Conservation (phyloP, 805 yeast genomes). For the Blastobotrys chiropterorum region DNA sequence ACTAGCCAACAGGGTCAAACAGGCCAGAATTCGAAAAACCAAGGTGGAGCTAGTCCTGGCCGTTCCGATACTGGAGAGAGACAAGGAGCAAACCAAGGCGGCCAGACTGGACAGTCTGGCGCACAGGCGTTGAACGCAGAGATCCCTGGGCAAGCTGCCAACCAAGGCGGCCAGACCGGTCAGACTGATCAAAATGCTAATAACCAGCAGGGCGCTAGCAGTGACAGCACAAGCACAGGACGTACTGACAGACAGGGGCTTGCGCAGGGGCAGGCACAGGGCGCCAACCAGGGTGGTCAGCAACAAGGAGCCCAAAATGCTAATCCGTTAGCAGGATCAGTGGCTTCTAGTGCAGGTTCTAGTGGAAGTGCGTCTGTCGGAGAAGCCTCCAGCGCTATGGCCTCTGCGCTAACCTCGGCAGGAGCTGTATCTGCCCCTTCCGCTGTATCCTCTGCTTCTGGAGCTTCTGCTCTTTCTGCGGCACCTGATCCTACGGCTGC, state of each 20-base stretch:
- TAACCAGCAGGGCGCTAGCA: constrained; percentile 1
- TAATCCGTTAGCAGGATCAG: background rate
- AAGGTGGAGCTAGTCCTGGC: background rate
- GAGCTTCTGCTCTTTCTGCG: constrained; percentile 2
- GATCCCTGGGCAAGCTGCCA: constrained; percentile 3
- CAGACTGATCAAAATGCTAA: background rate
- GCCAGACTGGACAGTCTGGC: constrained; percentile 8
- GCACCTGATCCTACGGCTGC: no score
- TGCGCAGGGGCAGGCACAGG: background rate
- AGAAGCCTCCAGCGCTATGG: background rate
- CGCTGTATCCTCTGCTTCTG: constrained; percentile 9
- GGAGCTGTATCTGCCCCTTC: no score
- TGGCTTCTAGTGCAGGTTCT: no score
- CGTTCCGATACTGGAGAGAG: background rate
- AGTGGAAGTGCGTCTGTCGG: background rate
- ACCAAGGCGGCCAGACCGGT: constrained; percentile 1
- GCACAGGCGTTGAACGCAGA: constrained; percentile 2
- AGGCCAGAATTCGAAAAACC: background rate
- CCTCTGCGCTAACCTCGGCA: no score
- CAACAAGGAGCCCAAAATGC: background rate
- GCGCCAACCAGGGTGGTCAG: constrained; percentile 1
- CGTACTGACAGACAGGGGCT: background rate
- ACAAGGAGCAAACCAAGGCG: background rate
- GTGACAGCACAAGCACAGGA: background rate
- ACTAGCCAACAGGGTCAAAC: constrained; percentile 5